Conservation (phyloP, 2,329 filamentous ascomycete species). For the Monosporascus sp. region DNA sequence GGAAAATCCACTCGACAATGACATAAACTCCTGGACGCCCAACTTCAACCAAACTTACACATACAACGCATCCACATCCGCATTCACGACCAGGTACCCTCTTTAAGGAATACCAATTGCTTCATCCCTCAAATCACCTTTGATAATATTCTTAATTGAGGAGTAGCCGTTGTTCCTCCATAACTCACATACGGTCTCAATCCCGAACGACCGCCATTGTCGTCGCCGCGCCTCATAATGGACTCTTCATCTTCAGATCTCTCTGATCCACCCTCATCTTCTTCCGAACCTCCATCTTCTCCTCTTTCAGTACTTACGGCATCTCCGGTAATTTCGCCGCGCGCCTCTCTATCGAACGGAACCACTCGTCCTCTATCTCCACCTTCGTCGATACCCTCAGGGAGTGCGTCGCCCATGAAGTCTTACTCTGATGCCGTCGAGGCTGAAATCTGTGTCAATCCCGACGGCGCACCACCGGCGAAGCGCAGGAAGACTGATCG, state of each 20-base stretch:
- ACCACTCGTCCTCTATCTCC: conserved; percentile 48
- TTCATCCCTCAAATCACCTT: background rate
- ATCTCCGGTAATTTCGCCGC: conserved; percentile 46
- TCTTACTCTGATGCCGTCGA: conserved; percentile 31
- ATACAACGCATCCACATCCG: background rate
- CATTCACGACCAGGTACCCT: background rate
- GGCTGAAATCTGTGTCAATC: conserved; percentile 33
- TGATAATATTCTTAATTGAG: too few species aligned
- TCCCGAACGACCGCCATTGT: conserved; percentile 1
- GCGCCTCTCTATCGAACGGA: conserved; percentile 27
- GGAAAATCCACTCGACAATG: background rate
- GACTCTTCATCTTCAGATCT: conserved; percentile 23
- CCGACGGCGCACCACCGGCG: conserved; percentile 60
- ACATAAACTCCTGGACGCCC: background rate
- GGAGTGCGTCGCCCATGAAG: conserved; percentile 47
- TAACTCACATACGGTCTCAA: background rate
- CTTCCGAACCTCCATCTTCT: conserved; percentile 41
- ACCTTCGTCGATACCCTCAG: conserved; percentile 40
- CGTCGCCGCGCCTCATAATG: conserved; percentile 7
- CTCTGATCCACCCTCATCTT: conserved; percentile 29
- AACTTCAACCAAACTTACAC: background rate
- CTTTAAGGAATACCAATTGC: background rate
- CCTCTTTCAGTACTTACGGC: conserved; percentile 49
- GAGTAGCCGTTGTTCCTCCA: background rate
- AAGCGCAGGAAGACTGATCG: conserved; percentile 67